Evolutionary conservation across 2,329 filamentous ascomycete species (phyloP).

Genomic region (Colletotrichum sp.): DNA sequence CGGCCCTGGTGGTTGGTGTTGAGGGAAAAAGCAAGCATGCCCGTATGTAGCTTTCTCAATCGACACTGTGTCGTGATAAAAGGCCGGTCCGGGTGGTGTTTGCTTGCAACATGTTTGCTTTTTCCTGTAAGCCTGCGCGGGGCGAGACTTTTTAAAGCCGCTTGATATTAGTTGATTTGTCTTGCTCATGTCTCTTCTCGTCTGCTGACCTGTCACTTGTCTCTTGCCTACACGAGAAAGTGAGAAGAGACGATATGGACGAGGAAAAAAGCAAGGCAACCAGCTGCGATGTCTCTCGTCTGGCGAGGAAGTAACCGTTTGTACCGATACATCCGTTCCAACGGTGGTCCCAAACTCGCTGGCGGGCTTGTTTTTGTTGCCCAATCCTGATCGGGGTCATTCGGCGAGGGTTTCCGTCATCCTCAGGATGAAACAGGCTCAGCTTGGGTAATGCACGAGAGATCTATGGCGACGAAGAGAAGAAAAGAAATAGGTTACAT

Average conservation of each 20-base stretch:
- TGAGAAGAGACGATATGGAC: neutral
- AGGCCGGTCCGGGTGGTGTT: neutral
- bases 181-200: slow-evolving; percentile 2
- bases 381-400: neutral
- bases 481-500: neutral
- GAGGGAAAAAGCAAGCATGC: neutral
- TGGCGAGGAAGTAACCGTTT: neutral
- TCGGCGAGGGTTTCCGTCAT: slow-evolving; percentile 1
- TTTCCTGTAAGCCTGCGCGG: neutral
- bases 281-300: neutral
- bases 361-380: neutral
- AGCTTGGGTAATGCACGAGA: neutral
- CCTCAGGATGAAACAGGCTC: slow-evolving; percentile 6
- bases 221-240: slow-evolving; percentile 5
- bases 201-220: slow-evolving; percentile 14
- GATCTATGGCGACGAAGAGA: neutral
- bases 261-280: neutral
- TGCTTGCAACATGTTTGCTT: slow-evolving; percentile 10
- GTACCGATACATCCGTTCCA: slow-evolving; percentile 4
- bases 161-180: slow-evolving; percentile 9
- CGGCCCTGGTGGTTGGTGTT: neutral
- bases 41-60: neutral
- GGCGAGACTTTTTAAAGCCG: neutral
- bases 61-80: neutral
- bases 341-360: neutral